phyloP scores from a whole-genome alignment of 2,329 filamentous ascomycete species.

The Aspergillus sp. region DNA sequence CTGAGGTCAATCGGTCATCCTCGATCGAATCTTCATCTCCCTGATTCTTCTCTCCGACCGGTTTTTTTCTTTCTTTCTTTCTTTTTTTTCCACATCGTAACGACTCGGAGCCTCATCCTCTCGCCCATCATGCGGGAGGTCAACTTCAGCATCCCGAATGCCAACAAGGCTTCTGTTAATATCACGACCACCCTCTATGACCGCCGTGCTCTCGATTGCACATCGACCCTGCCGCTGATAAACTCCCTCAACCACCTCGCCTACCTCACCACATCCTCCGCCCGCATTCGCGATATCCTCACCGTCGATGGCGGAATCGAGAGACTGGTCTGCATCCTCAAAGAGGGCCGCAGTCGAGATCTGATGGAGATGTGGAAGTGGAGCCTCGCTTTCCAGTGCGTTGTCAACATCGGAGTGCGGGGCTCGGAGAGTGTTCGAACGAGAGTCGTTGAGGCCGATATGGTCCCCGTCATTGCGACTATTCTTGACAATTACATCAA shows the following conservation, averaged over 20 bases:
- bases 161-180: constrained; percentile 98
- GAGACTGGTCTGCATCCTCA: constrained; percentile 92
- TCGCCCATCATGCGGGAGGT: constrained; percentile 88
- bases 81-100: not conserved
- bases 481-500: constrained; percentile 98
- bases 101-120: constrained; percentile 3
- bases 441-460: constrained; percentile 94
- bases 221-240: constrained; percentile 93
- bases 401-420: constrained; percentile 96
- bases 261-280: constrained; percentile 96
- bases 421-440: constrained; percentile 93
- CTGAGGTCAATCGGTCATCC: constrained; percentile 10
- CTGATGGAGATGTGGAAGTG: constrained; percentile 99
- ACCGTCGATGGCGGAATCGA: constrained; percentile 99
- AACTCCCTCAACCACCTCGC: constrained; percentile 99
- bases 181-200: constrained; percentile 99
- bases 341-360: constrained; percentile 93
- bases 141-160: constrained; percentile 98
- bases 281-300: constrained; percentile 93
- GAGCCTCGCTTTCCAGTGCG: constrained; percentile 98
- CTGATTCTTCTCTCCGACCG: not conserved
- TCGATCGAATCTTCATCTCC: constrained; percentile 7
- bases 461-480: constrained; percentile 97
- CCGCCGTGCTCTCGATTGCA: constrained; percentile 94
- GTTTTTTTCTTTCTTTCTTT: not conserved